Percentiles rank a stretch among this genome's conserved stretches.
Evolutionary conservation across 768 basidiomycete genomes (phyloP).

Genomic region (Naganishia antarctica): DNA sequence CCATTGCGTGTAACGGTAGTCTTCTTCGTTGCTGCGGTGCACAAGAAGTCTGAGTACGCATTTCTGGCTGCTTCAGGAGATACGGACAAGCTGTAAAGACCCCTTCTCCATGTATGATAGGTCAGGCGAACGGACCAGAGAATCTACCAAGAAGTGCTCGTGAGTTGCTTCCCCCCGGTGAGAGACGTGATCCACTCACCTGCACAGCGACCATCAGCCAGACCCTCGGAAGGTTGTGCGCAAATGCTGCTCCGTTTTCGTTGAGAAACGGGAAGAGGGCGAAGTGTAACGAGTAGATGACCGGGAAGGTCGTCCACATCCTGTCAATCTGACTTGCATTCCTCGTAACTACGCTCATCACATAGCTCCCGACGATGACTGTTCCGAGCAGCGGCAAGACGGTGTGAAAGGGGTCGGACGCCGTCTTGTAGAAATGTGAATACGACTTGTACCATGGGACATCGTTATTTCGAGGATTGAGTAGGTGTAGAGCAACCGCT

Average conservation of each 20-base stretch:
- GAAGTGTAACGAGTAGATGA: conserved; percentile 75
- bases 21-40: conserved; percentile 64
- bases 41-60: not conserved
- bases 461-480: conserved; percentile 4
- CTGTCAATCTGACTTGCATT: conserved; percentile 57
- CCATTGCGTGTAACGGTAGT: conserved; percentile 84
- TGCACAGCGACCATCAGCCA: conserved; percentile 68
- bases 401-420: conserved; percentile 19
- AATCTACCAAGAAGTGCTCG: conserved; percentile 50
- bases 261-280: conserved; percentile 67
- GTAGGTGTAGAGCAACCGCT: conserved; percentile 11
- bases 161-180: conserved; percentile 57
- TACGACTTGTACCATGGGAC: conserved; percentile 16
- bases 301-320: conserved; percentile 67
- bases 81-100: conserved; percentile 66
- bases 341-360: conserved; percentile 39
- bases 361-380: conserved; percentile 20
- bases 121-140: conserved; percentile 55
- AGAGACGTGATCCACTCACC: conserved; percentile 48
- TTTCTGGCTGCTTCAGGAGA: not conserved
- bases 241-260: conserved; percentile 49
- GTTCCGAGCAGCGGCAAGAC: conserved; percentile 26
- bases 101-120: conserved; percentile 79
- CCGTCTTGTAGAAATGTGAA: conserved; percentile 27
- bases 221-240: conserved; percentile 62